phyloP scores from a whole-genome alignment of 345 rosid genomes.

The Turnera subulata region DNA sequence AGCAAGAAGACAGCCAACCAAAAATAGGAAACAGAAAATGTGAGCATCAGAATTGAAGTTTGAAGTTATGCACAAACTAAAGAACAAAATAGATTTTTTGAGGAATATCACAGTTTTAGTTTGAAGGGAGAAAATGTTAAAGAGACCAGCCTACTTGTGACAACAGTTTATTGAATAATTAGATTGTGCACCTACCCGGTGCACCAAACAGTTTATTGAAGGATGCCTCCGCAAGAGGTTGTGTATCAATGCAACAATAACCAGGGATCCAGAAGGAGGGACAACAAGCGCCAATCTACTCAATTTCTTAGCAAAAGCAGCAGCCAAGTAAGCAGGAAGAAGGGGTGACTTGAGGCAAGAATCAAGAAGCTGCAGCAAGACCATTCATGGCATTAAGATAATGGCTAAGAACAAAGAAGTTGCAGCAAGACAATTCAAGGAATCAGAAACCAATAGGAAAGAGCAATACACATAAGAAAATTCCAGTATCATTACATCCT shows the following conservation, averaged over 20 bases:
- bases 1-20: too few species aligned
- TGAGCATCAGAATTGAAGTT: too few species aligned
- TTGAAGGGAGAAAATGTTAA: neutral
- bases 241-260: slow-evolving; percentile 75
- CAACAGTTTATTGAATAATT: neutral
- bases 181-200: slow-evolving; percentile 41
- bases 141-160: neutral
- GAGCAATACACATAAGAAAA: neutral
- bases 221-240: slow-evolving; percentile 88
- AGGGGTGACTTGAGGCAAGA: slow-evolving; percentile 88
- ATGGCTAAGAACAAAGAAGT: neutral
- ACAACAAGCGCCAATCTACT: slow-evolving; percentile 70
- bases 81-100: too few species aligned
- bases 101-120: neutral
- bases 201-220: slow-evolving; percentile 89
- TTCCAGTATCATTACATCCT: neutral
- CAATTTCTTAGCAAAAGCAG: slow-evolving; percentile 86
- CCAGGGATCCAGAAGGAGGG: slow-evolving; percentile 83
- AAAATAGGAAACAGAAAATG: too few species aligned
- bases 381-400: neutral
- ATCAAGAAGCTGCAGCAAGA: slow-evolving; percentile 77
- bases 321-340: slow-evolving; percentile 96
- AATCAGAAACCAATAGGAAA: too few species aligned
- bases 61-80: too few species aligned
- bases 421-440: too few species aligned